phyloP scores from a whole-genome alignment of 148 eudicot species.

The Gaultheria prostrata region DNA sequence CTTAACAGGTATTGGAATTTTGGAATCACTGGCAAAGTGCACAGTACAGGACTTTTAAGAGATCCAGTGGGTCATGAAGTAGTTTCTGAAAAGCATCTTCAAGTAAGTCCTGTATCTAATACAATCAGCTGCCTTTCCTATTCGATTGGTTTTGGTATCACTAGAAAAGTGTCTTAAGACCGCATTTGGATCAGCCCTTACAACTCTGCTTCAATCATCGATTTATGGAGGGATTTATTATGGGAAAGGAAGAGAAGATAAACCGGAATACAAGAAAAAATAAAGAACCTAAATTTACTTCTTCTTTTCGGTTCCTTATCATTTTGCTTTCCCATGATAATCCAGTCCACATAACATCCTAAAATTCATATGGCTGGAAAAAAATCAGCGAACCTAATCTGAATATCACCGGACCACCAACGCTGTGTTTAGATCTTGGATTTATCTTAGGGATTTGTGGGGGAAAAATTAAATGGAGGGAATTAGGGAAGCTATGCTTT shows the following conservation, averaged over 20 bases:
- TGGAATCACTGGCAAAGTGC: background rate
- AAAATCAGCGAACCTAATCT: no score
- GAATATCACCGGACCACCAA: no score
- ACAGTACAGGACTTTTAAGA: background rate
- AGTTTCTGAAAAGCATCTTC: background rate
- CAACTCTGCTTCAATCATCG: background rate
- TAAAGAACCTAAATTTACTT: background rate
- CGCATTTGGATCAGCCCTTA: background rate
- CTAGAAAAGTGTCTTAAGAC: constrained; percentile 12
- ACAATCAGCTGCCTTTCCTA: constrained; percentile 12
- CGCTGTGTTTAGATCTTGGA: no score
- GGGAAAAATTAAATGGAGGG: background rate
- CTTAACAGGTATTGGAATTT: constrained; percentile 13
- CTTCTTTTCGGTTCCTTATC: background rate
- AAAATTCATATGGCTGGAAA: no score
- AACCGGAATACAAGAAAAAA: background rate
- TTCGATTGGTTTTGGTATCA: constrained; percentile 18
- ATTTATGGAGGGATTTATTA: background rate
- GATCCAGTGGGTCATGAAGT: background rate
- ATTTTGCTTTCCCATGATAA: background rate
- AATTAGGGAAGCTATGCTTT: background rate
- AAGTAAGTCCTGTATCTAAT: background rate
- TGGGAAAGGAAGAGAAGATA: background rate
- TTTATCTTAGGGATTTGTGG: no score
- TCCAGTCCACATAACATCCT: background rate